Percentiles rank a stretch among this genome's conserved stretches.
phyloP scores from a whole-genome alignment of 257 asterid genomes.

The Capsicum pubescens region DNA sequence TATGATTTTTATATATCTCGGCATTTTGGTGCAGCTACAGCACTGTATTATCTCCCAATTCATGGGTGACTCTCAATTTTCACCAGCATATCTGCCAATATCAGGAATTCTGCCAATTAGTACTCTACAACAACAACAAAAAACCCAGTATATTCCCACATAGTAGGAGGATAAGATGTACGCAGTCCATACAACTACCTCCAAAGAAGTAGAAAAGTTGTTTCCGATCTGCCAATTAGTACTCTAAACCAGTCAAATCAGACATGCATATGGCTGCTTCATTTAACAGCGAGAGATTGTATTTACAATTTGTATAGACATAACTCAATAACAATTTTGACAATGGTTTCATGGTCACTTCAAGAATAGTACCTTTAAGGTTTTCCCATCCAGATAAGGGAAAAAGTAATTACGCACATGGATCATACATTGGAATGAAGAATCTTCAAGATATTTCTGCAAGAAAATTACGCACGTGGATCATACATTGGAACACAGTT shows the following conservation, averaged over 20 bases:
- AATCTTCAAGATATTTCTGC: constrained; percentile 56
- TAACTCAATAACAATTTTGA: no score
- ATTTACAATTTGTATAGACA: no score
- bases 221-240: constrained; percentile 1
- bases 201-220: no score
- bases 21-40: constrained; percentile 35
- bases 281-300: neutral
- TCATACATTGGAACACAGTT: constrained; percentile 20
- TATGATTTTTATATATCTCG: neutral
- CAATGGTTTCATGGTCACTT: neutral
- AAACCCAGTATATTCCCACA: no score
- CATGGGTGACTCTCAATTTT: constrained; percentile 51
- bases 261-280: constrained; percentile 12
- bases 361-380: constrained; percentile 1
- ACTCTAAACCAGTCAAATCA: neutral
- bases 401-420: neutral
- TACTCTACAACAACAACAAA: no score
- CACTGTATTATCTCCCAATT: constrained; percentile 55
- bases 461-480: neutral
- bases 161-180: no score
- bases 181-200: no score
- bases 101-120: no score
- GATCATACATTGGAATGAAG: constrained; percentile 65
- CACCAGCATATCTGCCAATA: no score
- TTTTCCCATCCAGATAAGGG: neutral